phyloP scores from a whole-genome alignment of 2,329 filamentous ascomycete genomes.

The Fusarium nanum region DNA sequence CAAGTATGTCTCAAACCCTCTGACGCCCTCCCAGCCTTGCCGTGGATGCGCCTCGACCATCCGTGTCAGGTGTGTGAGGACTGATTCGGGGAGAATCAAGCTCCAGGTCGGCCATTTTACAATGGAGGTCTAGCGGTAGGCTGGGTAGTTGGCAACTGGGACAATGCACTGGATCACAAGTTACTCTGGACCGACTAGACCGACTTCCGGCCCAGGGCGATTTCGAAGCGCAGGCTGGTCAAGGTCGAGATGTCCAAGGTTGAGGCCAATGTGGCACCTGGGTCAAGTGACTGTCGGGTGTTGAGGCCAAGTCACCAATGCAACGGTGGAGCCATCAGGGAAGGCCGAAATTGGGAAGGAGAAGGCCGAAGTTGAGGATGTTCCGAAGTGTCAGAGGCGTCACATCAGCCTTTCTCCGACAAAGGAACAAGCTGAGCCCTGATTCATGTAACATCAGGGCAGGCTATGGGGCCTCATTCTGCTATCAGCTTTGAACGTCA shows the following conservation, averaged over 20 bases:
- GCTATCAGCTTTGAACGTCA: too few relatives aligned
- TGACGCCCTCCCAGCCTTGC: too few relatives aligned
- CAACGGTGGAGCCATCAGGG: not conserved
- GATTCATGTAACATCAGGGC: not conserved
- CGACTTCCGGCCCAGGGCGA: not conserved
- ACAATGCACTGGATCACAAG: too few relatives aligned
- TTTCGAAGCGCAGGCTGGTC: not conserved
- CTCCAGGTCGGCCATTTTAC: too few relatives aligned
- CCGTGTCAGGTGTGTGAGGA: too few relatives aligned
- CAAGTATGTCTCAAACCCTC: too few relatives aligned
- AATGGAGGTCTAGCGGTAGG: too few relatives aligned
- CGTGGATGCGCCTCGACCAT: too few relatives aligned
- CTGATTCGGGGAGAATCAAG: too few relatives aligned
- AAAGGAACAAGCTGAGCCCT: not conserved
- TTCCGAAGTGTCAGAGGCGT: not conserved
- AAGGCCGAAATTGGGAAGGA: not conserved
- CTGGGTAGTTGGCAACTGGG: too few relatives aligned
- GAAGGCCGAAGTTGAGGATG: not conserved
- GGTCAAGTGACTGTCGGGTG: too few relatives aligned
- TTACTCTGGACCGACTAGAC: not conserved
- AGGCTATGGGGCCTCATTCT: not conserved
- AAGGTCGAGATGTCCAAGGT: not conserved
- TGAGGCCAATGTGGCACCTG: not conserved
- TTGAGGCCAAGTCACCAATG: not conserved
- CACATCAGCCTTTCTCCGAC: not conserved